phyloP scores from a whole-genome alignment of 2,329 filamentous ascomycete species.

The Nectriaceae sp. region DNA sequence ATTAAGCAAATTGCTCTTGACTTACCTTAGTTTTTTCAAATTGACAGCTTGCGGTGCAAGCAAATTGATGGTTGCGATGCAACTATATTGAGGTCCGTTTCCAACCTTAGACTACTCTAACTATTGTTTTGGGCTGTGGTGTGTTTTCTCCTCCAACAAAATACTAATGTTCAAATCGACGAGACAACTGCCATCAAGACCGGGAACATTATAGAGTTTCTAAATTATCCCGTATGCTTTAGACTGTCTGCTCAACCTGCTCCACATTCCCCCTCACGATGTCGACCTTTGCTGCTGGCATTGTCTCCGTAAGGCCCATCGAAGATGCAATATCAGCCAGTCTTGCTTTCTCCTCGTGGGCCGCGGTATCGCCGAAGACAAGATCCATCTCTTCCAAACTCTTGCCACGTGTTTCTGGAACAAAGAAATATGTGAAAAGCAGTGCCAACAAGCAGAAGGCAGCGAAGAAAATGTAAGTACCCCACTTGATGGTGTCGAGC shows the following conservation, averaged over 20 bases:
- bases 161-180: too few relatives aligned
- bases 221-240: background rate
- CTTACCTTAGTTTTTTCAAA: too few relatives aligned
- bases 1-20: too few relatives aligned
- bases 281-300: background rate
- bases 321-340: slow-evolving; percentile 9
- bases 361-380: slow-evolving; percentile 42
- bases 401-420: slow-evolving; percentile 59
- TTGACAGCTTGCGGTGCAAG: too few relatives aligned
- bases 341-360: slow-evolving; percentile 32
- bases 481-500: slow-evolving; percentile 51
- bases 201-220: too few relatives aligned
- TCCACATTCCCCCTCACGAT: background rate
- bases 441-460: slow-evolving; percentile 52
- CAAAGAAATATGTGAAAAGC: slow-evolving; percentile 54
- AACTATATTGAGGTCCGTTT: too few relatives aligned
- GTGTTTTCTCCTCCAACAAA: too few relatives aligned
- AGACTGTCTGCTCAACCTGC: background rate
- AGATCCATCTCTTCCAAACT: slow-evolving; percentile 59
- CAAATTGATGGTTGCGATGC: too few relatives aligned
- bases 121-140: too few relatives aligned
- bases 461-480: slow-evolving; percentile 63
- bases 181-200: too few relatives aligned
- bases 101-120: too few relatives aligned
- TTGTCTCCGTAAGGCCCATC: slow-evolving; percentile 7